Base-by-base conservation (phyloP, 768 basidiomycete species). In the Cystobasidium onofrii region DNA sequence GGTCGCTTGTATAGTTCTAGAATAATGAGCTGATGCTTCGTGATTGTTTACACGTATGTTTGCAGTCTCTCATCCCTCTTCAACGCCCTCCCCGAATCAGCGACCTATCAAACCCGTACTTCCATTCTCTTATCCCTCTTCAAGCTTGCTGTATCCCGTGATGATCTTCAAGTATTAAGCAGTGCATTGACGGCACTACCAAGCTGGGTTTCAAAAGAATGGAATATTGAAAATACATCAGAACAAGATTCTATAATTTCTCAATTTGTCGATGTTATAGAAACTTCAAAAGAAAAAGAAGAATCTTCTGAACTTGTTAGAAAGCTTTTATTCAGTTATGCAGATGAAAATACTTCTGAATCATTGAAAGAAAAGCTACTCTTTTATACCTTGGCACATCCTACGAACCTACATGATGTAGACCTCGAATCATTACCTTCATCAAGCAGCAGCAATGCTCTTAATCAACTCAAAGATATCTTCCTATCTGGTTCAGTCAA, bases 51-150 rank as follows among this genome's bases (percentile, higher is more conserved):
- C n/a, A n/a, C n/a, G 27, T 18, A 1, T 57, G 31, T 23, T 43
- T 63, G 23, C 60, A 73, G 60, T 29, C 29, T 73, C 17, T 73
- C 71, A 34, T 73, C 60, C 61, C 27, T 73, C 61, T 73, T 62
- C 60, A 73, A 63, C 41, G 43, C 60, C 61, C 60, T 73, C 10
- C 50, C 60, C 25, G 60, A 62, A 63, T 73, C 60, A 41, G 46
- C 44, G 20, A 13, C 39, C 20, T 43, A 62, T 36, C 57, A 62
- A 34, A 73, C 57, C 6, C 71, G 60, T 12, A 10, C 71, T 15
- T 62, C 71, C 1, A 64, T 63, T 33, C 71, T 73, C 9, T 41
- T 63, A 9, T 61, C 39, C 33, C 60, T 73, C 60, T 36, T 73
- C 71, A 63, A 73, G 60, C 60, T 63, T 23, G 57, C 71, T 7